Base-by-base conservation (phyloP, 2,329 filamentous ascomycete genomes). In the Pestalotiopsis fici region DNA sequence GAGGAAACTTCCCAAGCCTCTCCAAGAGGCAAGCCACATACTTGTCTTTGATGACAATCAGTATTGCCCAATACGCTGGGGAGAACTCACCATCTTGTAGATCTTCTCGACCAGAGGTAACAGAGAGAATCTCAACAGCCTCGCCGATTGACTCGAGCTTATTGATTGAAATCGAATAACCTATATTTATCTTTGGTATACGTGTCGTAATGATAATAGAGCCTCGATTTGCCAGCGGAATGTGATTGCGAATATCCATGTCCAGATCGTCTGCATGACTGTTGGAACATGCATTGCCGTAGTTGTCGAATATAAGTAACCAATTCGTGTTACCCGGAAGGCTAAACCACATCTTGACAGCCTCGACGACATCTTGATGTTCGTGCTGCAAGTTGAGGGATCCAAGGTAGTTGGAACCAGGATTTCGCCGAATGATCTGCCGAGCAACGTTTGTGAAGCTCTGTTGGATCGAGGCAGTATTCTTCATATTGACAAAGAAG, bases 301-400 rank as follows among this genome's bases (percentile, higher is more conserved):
- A 81, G 62, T 83, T 83, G 65, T 83, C 78, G 62, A 75, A 83
- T 13, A 83, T 67, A 3, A 82, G 18, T 7, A 84, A 74, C 81
- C 78, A 84, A 2, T 68, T 68, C 18, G 70, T 74, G 64, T 83
- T 84, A 3, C 69, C 56, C 21, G 63, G 70, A 2, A 75, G 62
- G 56, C 75, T 70, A 5, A 85, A 72, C 82, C 79, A 83, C 6
- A 59, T 59, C 62, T 78, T 82, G 27, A 83, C 78, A 31, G 74
- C 76, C 23, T 69, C 64, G 2, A 78, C 66, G 35, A 75, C 69
- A 67, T 74, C 59, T 39, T 79, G 71, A 1, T 74, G 12, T 23
- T 71, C 50, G 27, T 68, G 23, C 37, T 57, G 39, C 55, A 64
- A 50, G n/a, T 69, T 54, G 9, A 68, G 7, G 2, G 15, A 54